Percentiles rank a stretch among this genome's conserved stretches.
Evolutionary conservation across 2,329 filamentous ascomycete genomes (phyloP).

Genomic region (Dryadomyces quercivorus): DNA sequence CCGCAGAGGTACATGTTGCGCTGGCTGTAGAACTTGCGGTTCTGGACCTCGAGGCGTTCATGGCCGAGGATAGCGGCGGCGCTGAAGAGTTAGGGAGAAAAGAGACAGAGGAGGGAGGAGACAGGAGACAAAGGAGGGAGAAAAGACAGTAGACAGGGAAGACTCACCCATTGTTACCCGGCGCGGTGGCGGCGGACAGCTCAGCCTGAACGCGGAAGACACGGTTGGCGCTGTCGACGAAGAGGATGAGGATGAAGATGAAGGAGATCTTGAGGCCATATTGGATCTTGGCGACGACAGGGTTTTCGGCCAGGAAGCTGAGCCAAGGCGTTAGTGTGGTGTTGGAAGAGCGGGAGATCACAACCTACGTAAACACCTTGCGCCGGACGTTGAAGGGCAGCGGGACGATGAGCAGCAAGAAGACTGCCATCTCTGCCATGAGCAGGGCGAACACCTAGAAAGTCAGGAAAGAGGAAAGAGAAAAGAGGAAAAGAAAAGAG

Average conservation of each 20-base stretch:
- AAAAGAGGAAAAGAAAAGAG: no score
- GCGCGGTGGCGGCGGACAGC: constrained; percentile 59
- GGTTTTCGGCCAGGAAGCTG: constrained; percentile 89
- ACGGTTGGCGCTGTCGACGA: constrained; percentile 89
- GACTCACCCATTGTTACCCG: constrained; percentile 35
- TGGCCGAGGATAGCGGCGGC: constrained; percentile 66
- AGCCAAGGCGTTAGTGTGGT: not conserved
- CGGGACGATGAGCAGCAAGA: constrained; percentile 70
- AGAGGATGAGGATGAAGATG: constrained; percentile 96
- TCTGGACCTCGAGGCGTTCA: constrained; percentile 96
- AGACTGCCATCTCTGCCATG: constrained; percentile 71
- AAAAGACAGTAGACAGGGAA: not conserved
- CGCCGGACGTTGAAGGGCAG: constrained; percentile 79
- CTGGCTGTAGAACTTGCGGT: constrained; percentile 99
- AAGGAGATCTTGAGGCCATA: constrained; percentile 99
- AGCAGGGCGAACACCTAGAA: constrained; percentile 69
- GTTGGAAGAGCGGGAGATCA: not conserved
- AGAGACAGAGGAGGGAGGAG: not conserved
- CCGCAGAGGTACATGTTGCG: constrained; percentile 99
- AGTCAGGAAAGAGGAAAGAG: not conserved
- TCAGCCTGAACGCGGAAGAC: constrained; percentile 96
- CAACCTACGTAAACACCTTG: constrained; percentile 61
- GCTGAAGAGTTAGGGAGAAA: constrained; percentile 14
- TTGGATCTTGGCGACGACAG: constrained; percentile 76
- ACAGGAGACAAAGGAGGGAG: not conserved